These are phyloP conservation scores for Peniophora sp. DNA, from an alignment of 1,284 basidiomycete species.

Conservation along the genomic window DNA sequence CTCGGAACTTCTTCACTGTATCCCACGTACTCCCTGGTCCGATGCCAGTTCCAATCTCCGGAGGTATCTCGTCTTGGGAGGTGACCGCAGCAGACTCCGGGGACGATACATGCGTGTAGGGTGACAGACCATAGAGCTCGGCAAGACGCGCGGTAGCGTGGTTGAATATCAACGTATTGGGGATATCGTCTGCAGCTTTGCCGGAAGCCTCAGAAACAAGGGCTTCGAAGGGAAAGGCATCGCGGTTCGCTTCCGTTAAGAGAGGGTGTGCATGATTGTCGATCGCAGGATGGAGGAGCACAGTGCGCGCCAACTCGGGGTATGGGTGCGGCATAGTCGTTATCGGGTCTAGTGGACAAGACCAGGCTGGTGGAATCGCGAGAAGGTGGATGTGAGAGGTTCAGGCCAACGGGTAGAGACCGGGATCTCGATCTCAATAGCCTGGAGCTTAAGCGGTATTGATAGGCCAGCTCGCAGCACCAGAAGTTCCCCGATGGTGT, in stretches of 20 bases:
- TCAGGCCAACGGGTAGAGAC: too few species aligned
- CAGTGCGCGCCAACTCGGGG: constrained; percentile 3
- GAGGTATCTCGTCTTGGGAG: background rate
- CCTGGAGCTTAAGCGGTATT: too few species aligned
- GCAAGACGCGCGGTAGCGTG: constrained; percentile 50
- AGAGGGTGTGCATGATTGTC: constrained; percentile 76
- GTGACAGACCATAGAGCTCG: constrained; percentile 32
- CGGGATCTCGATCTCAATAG: too few species aligned
- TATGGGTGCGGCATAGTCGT: background rate
- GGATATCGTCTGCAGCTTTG: constrained; percentile 42
- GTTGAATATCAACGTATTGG: constrained; percentile 48
- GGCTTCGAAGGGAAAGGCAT: constrained; percentile 47
- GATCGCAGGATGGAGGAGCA: constrained; percentile 38
- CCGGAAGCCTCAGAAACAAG: constrained; percentile 58
- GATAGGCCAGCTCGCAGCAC: too few species aligned
- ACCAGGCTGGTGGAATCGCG: too few species aligned
- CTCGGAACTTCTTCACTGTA: constrained; percentile 39
- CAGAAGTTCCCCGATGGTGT: too few species aligned
- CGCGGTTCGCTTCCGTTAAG: constrained; percentile 36
- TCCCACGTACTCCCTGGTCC: constrained; percentile 44
- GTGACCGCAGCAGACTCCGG: background rate
- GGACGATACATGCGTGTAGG: background rate
- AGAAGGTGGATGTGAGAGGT: too few species aligned
- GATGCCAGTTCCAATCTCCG: background rate
- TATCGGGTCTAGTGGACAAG: too few species aligned